Percentiles rank a stretch among this genome's conserved stretches.
Evolutionary conservation across 1,284 basidiomycete species (phyloP).

Genomic region (Cutaneotrichosporon sp.): DNA sequence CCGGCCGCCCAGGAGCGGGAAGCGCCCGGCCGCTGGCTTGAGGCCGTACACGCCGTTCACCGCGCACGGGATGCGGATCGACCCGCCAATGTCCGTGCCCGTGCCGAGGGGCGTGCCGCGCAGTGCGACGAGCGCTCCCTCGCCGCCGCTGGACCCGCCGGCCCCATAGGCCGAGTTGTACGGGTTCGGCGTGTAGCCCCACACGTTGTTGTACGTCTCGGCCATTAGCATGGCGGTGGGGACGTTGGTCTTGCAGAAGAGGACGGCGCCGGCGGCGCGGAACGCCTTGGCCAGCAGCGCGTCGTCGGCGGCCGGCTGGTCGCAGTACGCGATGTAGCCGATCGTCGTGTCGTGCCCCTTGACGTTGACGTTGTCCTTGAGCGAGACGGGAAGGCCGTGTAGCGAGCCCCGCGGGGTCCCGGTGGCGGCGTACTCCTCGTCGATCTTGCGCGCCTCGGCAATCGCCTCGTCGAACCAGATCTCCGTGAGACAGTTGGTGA

Average conservation of each 20-base stretch:
- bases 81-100: slow-evolving; percentile 59
- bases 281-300: slow-evolving; percentile 22
- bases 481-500: slow-evolving; percentile 56
- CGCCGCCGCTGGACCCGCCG: slow-evolving; percentile 53
- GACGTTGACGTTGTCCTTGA: slow-evolving; percentile 46
- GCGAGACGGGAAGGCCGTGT: slow-evolving; percentile 56
- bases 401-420: slow-evolving; percentile 52
- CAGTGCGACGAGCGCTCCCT: slow-evolving; percentile 52
- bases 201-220: slow-evolving; percentile 31
- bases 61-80: slow-evolving; percentile 49
- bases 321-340: slow-evolving; percentile 10
- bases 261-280: slow-evolving; percentile 27
- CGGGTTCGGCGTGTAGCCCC: slow-evolving; percentile 48
- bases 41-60: slow-evolving; percentile 22
- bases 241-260: slow-evolving; percentile 34
- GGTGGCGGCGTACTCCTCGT: slow-evolving; percentile 46
- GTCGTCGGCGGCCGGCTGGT: slow-evolving; percentile 17
- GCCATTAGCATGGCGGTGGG: slow-evolving; percentile 33
- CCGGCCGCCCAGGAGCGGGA: slow-evolving; percentile 54
- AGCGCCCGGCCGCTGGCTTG: slow-evolving; percentile 20
- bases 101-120: slow-evolving; percentile 49
- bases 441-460: slow-evolving; percentile 49
- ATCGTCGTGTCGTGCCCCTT: slow-evolving; percentile 9
- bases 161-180: slow-evolving; percentile 44
- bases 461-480: slow-evolving; percentile 52